Percentiles rank a stretch among this genome's conserved stretches.
Conservation (phyloP, 2,329 filamentous ascomycete species). For the Colletotrichum sojae region DNA sequence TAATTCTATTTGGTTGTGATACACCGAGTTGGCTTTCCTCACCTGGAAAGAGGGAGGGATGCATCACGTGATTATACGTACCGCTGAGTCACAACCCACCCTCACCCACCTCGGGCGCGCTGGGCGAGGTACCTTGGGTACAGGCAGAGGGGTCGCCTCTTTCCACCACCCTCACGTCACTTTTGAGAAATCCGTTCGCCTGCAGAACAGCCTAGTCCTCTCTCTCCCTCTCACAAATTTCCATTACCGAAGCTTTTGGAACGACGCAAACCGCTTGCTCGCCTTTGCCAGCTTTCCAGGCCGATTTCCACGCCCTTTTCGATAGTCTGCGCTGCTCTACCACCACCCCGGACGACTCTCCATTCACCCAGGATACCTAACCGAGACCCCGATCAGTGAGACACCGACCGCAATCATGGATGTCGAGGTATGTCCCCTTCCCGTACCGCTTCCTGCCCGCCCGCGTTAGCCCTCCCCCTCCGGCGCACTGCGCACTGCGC, state of each 20-base stretch:
- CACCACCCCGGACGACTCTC: conserved; percentile 21
- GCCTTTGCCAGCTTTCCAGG: conserved; percentile 23
- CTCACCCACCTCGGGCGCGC: not conserved
- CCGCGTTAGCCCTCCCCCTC: conserved; percentile 38
- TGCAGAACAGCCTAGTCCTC: conserved; percentile 23
- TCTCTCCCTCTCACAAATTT: conserved; percentile 32
- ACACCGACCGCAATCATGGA: conserved; percentile 48
- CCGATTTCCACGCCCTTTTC: not conserved
- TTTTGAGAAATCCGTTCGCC: conserved; percentile 30
- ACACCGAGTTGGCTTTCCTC: too few relatives aligned
- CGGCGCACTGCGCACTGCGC: conserved; percentile 27
- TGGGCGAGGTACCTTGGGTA: conserved; percentile 1
- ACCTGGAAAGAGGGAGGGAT: too few relatives aligned
- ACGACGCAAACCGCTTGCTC: conserved; percentile 20
- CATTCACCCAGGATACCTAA: conserved; percentile 39
- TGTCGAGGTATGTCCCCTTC: conserved; percentile 50
- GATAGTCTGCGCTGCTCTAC: conserved; percentile 17
- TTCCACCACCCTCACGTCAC: conserved; percentile 38
- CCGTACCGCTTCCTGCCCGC: conserved; percentile 35
- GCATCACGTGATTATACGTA: conserved; percentile 20
- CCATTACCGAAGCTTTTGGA: conserved; percentile 26
- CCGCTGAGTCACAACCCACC: conserved; percentile 25
- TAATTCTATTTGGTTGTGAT: too few relatives aligned
- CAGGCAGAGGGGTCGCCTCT: conserved; percentile 18
- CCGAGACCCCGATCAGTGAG: conserved; percentile 38